phyloP scores from a whole-genome alignment of 2,329 filamentous ascomycete species.

The Leptographium radiaticola region DNA sequence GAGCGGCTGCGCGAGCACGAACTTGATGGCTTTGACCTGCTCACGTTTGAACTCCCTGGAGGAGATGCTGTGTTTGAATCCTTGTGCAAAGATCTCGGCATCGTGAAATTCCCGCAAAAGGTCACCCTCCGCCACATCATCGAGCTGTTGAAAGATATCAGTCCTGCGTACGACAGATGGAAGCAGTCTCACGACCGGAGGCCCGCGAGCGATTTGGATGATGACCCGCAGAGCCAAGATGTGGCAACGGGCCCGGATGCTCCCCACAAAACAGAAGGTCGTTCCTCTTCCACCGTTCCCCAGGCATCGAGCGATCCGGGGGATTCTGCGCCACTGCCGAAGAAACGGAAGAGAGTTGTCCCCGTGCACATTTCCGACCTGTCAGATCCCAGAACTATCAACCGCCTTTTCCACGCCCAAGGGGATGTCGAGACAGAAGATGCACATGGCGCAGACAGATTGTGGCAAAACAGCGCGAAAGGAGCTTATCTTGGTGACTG shows the following conservation, averaged over 20 bases:
- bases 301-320: not conserved
- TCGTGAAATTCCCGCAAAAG: slow-evolving; percentile 45
- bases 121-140: slow-evolving; percentile 46
- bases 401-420: not conserved
- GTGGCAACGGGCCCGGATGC: not conserved
- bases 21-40: slow-evolving; percentile 50
- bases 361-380: slow-evolving; percentile 12
- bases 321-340: not conserved
- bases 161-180: slow-evolving; percentile 30
- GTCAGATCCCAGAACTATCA: not conserved
- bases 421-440: not conserved
- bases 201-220: too few relatives aligned
- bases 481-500: slow-evolving; percentile 24
- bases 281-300: not conserved
- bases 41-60: slow-evolving; percentile 41
- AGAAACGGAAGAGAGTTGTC: slow-evolving; percentile 18
- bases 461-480: slow-evolving; percentile 5
- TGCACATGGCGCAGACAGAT: not conserved
- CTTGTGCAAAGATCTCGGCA: slow-evolving; percentile 37
- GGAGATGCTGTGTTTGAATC: slow-evolving; percentile 27
- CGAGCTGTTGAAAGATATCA: slow-evolving; percentile 36
- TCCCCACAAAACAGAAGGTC: not conserved
- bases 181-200: slow-evolving; percentile 11
- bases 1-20: slow-evolving; percentile 44
- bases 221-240: not conserved